Percentiles rank a stretch among this genome's conserved stretches.
These are phyloP conservation scores for Cicer chorassanicum DNA, from an alignment of 306 rosid genomes.

Conservation along the genomic window DNA sequence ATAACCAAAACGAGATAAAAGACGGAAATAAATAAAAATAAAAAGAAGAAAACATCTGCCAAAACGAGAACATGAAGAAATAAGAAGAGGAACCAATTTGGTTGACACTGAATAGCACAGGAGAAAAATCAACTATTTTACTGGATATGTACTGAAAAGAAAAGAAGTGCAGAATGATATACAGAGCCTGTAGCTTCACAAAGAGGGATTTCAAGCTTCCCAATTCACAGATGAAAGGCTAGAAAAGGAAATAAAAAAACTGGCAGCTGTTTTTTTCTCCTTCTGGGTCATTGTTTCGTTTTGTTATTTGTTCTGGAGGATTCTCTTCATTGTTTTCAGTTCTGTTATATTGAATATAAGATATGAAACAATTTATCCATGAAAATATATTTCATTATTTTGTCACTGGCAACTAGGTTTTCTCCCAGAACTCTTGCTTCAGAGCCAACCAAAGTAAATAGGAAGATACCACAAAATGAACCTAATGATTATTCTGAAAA, in stretches of 20 bases:
- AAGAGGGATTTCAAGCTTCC: constrained; percentile 11
- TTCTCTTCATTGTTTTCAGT: not conserved
- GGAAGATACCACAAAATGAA: constrained; percentile 17
- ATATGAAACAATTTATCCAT: not conserved
- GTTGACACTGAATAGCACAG: not conserved
- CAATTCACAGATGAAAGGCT: not conserved
- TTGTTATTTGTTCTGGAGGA: not conserved
- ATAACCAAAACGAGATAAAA: not conserved
- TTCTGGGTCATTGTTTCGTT: not conserved
- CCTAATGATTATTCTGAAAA: constrained; percentile 6
- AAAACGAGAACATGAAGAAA: not conserved
- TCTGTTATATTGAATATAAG: not conserved
- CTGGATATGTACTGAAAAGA: not conserved
- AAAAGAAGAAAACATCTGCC: not conserved
- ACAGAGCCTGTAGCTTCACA: not conserved
- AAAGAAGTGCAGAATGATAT: not conserved
- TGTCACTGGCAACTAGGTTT: not conserved
- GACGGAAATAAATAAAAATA: not conserved
- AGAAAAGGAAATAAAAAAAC: not conserved
- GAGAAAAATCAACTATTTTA: constrained; percentile 5
- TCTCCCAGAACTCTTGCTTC: not conserved
- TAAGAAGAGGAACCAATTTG: constrained; percentile 1
- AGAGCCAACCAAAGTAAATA: not conserved
- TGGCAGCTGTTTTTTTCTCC: not conserved
- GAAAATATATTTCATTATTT: not conserved